These are phyloP conservation scores for Nevesoporus exiguus DNA, from an alignment of 768 basidiomycete species.

Conservation along the genomic window DNA sequence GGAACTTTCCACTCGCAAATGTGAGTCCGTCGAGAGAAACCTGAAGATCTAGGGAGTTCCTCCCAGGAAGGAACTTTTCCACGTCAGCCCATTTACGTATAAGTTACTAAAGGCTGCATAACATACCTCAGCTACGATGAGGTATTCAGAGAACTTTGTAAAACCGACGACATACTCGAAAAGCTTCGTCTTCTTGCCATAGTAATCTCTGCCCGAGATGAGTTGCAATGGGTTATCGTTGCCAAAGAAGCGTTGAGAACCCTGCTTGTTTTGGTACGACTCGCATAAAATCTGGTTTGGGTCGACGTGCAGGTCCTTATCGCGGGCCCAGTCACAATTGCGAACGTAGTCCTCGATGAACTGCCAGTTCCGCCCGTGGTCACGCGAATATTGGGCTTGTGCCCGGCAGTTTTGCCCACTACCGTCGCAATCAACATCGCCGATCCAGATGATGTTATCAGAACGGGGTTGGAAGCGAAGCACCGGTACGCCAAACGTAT, in stretches of 20 bases:
- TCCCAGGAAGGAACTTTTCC: constrained; percentile 47
- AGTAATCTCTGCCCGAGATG: constrained; percentile 74
- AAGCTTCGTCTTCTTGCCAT: constrained; percentile 62
- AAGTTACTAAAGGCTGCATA: not conserved
- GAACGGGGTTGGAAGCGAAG: constrained; percentile 85
- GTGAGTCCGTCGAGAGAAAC: constrained; percentile 88
- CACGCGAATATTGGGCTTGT: constrained; percentile 66
- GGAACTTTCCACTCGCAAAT: constrained; percentile 88
- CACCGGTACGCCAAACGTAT: constrained; percentile 69
- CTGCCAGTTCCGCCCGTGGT: constrained; percentile 78
- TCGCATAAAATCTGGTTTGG: constrained; percentile 91
- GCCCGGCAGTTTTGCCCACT: constrained; percentile 59
- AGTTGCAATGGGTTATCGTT: constrained; percentile 69
- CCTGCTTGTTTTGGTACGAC: constrained; percentile 76
- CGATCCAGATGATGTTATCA: constrained; percentile 89
- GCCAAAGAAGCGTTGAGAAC: constrained; percentile 61
- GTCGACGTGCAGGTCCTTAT: constrained; percentile 74
- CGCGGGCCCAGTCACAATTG: constrained; percentile 90
- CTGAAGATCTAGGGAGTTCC: constrained; percentile 71
- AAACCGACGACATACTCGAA: constrained; percentile 92
- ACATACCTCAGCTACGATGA: constrained; percentile 90
- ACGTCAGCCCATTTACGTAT: constrained; percentile 28
- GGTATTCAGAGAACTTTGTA: constrained; percentile 94
- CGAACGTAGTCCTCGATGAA: constrained; percentile 81
- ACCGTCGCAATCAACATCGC: constrained; percentile 61